These are phyloP conservation scores for Alternaria consortialis DNA, from an alignment of 2,329 filamentous ascomycete species.

Conservation along the genomic window DNA sequence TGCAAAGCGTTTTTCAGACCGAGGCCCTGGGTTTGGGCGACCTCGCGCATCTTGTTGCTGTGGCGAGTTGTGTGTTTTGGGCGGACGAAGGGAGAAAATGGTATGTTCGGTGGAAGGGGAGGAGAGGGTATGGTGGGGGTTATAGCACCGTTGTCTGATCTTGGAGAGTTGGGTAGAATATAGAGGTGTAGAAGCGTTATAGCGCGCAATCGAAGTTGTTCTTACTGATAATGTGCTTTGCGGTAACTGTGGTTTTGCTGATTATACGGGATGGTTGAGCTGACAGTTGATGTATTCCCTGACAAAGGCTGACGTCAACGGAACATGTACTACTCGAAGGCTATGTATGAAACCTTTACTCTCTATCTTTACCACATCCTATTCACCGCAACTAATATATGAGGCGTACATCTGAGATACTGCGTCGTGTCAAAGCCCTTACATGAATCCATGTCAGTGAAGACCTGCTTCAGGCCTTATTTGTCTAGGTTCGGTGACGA, in stretches of 20 bases:
- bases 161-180: constrained; percentile 3
- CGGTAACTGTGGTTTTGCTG: accelerated
- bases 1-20: constrained; percentile 96
- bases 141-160: constrained; percentile 52
- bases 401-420: too few species aligned
- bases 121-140: constrained; percentile 45
- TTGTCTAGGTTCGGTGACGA: too few species aligned
- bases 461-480: too few species aligned
- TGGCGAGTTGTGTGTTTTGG: constrained; percentile 95
- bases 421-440: too few species aligned
- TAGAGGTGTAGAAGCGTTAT: not conserved
- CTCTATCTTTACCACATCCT: too few species aligned
- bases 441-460: too few species aligned
- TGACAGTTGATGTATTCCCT: too few species aligned
- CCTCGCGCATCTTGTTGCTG: constrained; percentile 72
- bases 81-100: constrained; percentile 89
- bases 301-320: not conserved
- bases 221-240: not conserved
- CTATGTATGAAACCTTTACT: not conserved
- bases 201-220: not conserved
- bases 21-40: constrained; percentile 81
- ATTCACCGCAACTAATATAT: too few species aligned
- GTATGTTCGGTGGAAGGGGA: constrained; percentile 55
- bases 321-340: not conserved
- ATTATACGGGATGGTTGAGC: not conserved